A percentile compares a stretch with the other conserved stretches of the same genome.
phyloP scores from a whole-genome alignment of 2,329 filamentous ascomycete species.

The Gaeumannomyces sp. region DNA sequence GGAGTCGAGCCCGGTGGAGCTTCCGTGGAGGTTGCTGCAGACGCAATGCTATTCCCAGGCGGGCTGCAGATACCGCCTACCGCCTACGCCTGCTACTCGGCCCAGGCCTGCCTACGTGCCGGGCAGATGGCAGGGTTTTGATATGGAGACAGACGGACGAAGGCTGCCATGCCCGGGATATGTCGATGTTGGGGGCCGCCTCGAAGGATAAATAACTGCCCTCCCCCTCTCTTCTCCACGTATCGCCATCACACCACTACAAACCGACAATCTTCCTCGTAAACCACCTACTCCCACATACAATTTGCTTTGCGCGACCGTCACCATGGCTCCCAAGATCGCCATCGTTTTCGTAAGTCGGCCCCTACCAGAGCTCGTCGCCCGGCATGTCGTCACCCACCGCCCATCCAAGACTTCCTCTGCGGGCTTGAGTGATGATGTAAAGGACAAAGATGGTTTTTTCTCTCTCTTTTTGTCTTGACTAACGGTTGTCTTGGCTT shows the following conservation, averaged over 20 bases:
- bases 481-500: neutral
- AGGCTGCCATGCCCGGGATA: neutral
- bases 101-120: neutral
- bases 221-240: neutral
- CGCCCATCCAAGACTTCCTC: neutral
- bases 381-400: neutral
- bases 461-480: too few relatives aligned
- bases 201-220: conserved; percentile 4
- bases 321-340: conserved; percentile 80
- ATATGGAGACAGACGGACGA: neutral
- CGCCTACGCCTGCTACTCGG: neutral
- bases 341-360: conserved; percentile 78
- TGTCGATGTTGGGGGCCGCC: neutral
- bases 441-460: too few relatives aligned
- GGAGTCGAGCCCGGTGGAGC: neutral
- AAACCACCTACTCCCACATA: neutral
- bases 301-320: conserved; percentile 7
- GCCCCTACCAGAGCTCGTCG: neutral
- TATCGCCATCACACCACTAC: neutral
- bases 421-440: neutral
- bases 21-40: neutral
- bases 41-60: too few relatives aligned
- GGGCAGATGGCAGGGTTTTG: neutral
- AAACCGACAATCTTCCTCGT: neutral
- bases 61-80: too few relatives aligned